These are phyloP conservation scores for Lolium perenne DNA, from an alignment of 176 grass and related monocot genomes.

Conservation along the genomic window DNA sequence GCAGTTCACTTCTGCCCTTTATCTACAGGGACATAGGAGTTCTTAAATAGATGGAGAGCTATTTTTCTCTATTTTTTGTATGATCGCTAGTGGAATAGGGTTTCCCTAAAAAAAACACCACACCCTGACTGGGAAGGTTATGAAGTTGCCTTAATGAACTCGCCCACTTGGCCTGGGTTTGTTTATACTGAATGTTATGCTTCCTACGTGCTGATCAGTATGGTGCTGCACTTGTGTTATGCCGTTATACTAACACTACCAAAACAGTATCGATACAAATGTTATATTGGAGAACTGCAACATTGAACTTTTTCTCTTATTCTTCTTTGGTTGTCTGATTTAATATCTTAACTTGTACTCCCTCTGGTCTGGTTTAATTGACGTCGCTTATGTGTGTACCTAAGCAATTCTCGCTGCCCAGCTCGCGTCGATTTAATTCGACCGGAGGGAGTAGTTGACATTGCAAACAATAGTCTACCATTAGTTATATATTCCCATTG, in stretches of 20 bases:
- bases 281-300: not conserved
- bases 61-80: not conserved
- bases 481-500: not conserved
- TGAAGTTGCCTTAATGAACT: not conserved
- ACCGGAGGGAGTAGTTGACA: no score
- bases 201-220: not conserved
- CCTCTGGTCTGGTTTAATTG: no score
- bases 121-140: not conserved
- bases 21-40: constrained; percentile 21
- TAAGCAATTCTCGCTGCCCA: no score
- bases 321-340: not conserved
- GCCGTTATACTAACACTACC: not conserved
- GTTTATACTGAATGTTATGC: constrained; percentile 26
- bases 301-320: not conserved
- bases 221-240: not conserved
- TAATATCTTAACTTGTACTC: not conserved
- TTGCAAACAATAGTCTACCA: not conserved
- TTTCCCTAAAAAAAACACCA: not conserved
- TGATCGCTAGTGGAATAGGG: not conserved
- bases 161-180: not conserved
- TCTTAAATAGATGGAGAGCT: constrained; percentile 30
- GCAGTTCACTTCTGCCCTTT: not conserved
- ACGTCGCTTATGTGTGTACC: no score
- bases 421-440: no score
- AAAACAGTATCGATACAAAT: not conserved